Base-by-base conservation (phyloP, 1,284 basidiomycete genomes). In the Xerocomus minutiporus region DNA sequence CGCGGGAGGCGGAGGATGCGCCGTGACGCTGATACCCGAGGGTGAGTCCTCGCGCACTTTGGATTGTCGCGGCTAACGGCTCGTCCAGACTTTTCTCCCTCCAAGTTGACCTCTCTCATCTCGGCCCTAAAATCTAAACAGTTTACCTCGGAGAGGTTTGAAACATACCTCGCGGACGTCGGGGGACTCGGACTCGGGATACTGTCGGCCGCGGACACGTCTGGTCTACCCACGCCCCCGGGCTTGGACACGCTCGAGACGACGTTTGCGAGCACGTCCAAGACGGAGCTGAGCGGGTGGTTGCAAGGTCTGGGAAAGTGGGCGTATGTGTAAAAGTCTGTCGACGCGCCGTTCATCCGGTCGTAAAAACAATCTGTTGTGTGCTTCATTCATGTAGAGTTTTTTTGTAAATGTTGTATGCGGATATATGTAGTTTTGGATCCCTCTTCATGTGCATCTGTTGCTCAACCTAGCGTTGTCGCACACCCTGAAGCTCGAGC, bases 1-100 rank as follows among this genome's bases (percentile, higher is more conserved):
- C 39, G 96, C 97, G 3, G 97, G 97, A n/a, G 97, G 97, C 28
- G 97, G 97, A 15, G 97, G 97, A 15, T 99, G 97, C 65, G 90
- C 96, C 2, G 93, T 99, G 28, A 98, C 95, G 5, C 81, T 99
- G 32, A 79, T 99, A 48, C 95, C 95, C 47, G 93, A 97, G 73
- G 81, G 93, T 85, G 55, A 52, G 78, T 71, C 9, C n/a, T 53
- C 42, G 7, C 20, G 8, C 25, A 8, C 5, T 25, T 0, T n/a
- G n/a, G 28, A 31, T 31, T 5, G n/a, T 29, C 28, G n/a, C 42
- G 46, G 45, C 59, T 64, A 47, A 63, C 20, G 4, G 2, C 31
- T 40, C 40, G 45, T 52, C 52, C 43, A 67, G 88, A 84, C 58
- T 86, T 92, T 73, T 69, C 81, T 47, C 77, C 81, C 48, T 73